Evolutionary conservation across 192 early-diverging fungal genomes (phyloP), one percentile per base, ranked within the genome.

Genomic region (Jimgerdemannia lactiflua): DNA sequence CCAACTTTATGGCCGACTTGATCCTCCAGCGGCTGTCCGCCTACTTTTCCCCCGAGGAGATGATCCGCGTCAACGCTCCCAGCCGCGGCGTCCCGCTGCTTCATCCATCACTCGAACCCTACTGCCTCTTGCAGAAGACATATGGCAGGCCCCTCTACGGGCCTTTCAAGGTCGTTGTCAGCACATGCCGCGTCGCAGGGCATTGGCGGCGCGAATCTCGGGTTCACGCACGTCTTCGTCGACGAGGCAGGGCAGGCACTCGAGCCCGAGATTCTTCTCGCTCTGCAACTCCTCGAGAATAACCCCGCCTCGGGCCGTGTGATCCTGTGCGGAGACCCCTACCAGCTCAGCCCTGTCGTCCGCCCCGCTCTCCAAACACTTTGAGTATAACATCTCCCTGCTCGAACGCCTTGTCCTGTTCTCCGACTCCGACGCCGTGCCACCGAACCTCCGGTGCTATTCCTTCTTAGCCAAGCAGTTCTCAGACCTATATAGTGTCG

Each of bases 161-260:
- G 67, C 39, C 59, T 3, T 77, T 75, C 42, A 75, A 80, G n/a
- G 85, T 90, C 4, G 82, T 90, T 39, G 87, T 88, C 39, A 82
- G 82, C 49, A 89, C 87, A 0, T 87, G 86, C 71, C 76, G 72
- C 17, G 87, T 85, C 67, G 85, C 89, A 19, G 77, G 72, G 79
- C 29, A 71, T 78, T 4, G 88, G 88, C 3, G 73, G 83, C 3
- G 77, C 78, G 44, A 87, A 88, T 72, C 65, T 65, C 69, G 75
- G 78, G 39, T 80, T 77, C 74, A 81, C 85, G 9, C 89, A 90
- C 63, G 65, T 87, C 11, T 72, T 90, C 67, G 79, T 90, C 42
- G 89, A 90, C 78, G 89, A 90, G 64, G 85, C 84, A 19, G 89
- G 82, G 6, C 89, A 90, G 59, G 87, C 89, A 1, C 78, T 85